Evolutionary conservation across 106 monocot species (phyloP).

Genomic region (Vanilla planifolia): DNA sequence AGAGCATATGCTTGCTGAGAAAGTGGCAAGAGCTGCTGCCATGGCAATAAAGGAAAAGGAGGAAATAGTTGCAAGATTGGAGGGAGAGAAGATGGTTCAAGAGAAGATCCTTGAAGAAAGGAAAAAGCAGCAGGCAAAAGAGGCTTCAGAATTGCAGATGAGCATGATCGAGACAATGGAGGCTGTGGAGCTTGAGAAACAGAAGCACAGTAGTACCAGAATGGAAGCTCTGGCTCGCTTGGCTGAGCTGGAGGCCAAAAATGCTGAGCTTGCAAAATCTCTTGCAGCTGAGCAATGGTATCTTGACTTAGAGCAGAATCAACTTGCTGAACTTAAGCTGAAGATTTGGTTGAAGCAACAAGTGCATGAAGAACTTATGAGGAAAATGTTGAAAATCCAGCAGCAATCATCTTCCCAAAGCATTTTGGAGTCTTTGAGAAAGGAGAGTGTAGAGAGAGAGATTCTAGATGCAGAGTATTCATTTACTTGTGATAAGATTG

Average conservation of each 20-base stretch:
- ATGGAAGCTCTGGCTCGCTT: conserved; percentile 83
- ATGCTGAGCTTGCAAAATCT: conserved; percentile 70
- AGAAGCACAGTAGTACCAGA: conserved; percentile 85
- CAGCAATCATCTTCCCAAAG: conserved; percentile 21
- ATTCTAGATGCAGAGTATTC: conserved; percentile 80
- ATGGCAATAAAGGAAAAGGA: conserved; percentile 71
- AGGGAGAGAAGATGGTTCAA: conserved; percentile 68
- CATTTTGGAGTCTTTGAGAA: conserved; percentile 35
- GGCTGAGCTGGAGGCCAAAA: conserved; percentile 75
- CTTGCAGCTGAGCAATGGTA: conserved; percentile 76
- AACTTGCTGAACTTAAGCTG: conserved; percentile 53
- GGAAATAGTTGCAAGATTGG: conserved; percentile 54
- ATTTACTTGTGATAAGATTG: conserved; percentile 56
- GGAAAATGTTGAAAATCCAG: conserved; percentile 38
- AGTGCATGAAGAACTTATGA: conserved; percentile 46
- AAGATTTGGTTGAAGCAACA: conserved; percentile 61
- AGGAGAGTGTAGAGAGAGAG: conserved; percentile 44
- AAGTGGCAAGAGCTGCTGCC: conserved; percentile 36
- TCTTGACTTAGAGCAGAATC: conserved; percentile 59
- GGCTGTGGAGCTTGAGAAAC: conserved; percentile 79
- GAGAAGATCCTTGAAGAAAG: conserved; percentile 66
- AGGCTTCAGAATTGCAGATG: conserved; percentile 79
- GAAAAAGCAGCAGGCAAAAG: conserved; percentile 63
- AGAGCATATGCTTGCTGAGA: conserved; percentile 49
- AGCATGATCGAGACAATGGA: conserved; percentile 86